Conservation (phyloP, 768 basidiomycete genomes). For the Boletus insuetus region DNA sequence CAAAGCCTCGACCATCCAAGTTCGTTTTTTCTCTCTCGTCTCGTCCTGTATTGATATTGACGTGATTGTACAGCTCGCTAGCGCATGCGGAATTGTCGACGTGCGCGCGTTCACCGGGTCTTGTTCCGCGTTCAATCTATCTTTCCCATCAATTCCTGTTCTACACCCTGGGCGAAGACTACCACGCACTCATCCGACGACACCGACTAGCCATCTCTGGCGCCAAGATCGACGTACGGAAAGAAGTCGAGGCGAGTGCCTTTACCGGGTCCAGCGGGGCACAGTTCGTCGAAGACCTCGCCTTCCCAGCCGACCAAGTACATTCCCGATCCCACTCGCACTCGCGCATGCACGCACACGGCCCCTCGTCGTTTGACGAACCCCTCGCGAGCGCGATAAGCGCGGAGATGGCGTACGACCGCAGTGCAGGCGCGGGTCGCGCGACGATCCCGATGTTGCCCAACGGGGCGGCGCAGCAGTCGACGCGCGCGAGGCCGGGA, state of each 20-base stretch:
- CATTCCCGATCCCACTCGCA: constrained; percentile 7
- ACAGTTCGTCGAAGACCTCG: constrained; percentile 25
- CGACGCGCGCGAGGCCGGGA: neutral
- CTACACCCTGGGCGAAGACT: constrained; percentile 69
- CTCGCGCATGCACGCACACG: constrained; percentile 39
- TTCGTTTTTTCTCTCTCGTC: too few species aligned
- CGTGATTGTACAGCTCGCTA: constrained; percentile 13
- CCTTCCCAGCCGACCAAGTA: constrained; percentile 2
- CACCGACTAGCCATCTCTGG: constrained; percentile 59
- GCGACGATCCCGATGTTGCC: constrained; percentile 70
- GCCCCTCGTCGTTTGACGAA: constrained; percentile 60
- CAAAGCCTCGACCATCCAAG: constrained; percentile 17
- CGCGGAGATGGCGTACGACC: constrained; percentile 53
- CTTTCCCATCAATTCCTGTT: constrained; percentile 85
- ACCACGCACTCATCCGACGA: constrained; percentile 71
- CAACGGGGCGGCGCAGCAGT: constrained; percentile 50
- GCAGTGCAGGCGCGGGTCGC: constrained; percentile 35
- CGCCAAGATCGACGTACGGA: constrained; percentile 65
- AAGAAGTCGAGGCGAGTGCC: constrained; percentile 65
- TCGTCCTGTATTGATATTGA: too few species aligned
- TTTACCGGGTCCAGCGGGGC: constrained; percentile 32
- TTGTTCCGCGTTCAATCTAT: constrained; percentile 77
- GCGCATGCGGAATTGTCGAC: too few species aligned
- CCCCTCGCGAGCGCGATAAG: constrained; percentile 74
- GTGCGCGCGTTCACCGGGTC: constrained; percentile 14